Evolutionary conservation across 345 rosid species (phyloP), one percentile per base, ranked within the genome.

Genomic region (Gossypium mustelinum): DNA sequence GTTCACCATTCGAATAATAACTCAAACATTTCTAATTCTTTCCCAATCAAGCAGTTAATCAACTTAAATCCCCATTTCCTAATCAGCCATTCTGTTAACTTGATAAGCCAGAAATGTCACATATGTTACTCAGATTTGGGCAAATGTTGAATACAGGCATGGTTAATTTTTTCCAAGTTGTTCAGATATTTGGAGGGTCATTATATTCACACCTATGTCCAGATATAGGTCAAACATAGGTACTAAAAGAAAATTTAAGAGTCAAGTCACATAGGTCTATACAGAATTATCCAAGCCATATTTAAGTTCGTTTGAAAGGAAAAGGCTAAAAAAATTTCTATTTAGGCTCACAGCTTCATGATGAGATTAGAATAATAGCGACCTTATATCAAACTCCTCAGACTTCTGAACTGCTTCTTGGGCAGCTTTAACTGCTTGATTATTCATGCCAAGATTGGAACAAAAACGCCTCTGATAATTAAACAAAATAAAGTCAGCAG

Each of bases 311-410:
- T 47, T 45, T 68, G 17, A 47, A 67, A 64, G 29, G 11, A 12
- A 45, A 67, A 45, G 11, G 52, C n/a, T 27, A 51, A n/a, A 68
- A 50, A 7, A 29, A 66, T 18, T 10, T 29, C 25, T 4, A 17
- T 70, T 51, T 52, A 39, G 41, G 25, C 17, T 27, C 47, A 54
- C 16, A n/a, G 45, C 18, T 11, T n/a, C 27, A 56, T 34, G 17
- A 55, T 39, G 13, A 47, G 59, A 48, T 39, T 24, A 66, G 51
- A 71, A 58, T 50, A 41, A 66, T 41, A 52, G 34, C 3, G 79
- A 95, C 99, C 99, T 87, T 77, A 95, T 95, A 80, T 95, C 99
- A 69, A 95, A 90, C 85, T 91, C 94, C 84, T 95, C 99, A 1
- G 99, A 93, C 80, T 89, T 95, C 82, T 85, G 81, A 75, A 95